Base-by-base conservation (phyloP, 1,139 yeast species). In the Sugiyamaella grinbergsii region DNA sequence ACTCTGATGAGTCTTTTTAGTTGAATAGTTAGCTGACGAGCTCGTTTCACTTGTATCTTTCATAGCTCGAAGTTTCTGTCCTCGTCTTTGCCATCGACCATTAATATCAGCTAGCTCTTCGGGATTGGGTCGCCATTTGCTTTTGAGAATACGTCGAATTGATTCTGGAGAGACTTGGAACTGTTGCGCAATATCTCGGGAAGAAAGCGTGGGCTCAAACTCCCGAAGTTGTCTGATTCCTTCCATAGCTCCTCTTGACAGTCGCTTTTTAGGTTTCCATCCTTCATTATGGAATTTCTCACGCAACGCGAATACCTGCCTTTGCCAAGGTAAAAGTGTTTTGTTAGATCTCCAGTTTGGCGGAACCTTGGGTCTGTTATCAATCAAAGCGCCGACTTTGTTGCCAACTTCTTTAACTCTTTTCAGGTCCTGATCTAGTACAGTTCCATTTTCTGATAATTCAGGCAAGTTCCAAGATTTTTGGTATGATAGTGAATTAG, bases 111-210 rank as follows among this genome's bases (percentile, higher is more conserved):
- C 74, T 46, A 59, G 52, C 49, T 78, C 81, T 43, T 81, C 84
- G 3, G 72, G 74, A 1, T 72, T 77, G 1, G 96, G 96, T 18
- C 69, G 70, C 95, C 96, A 91, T 33, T 76, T 79, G 5, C 95
- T 82, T 62, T 79, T 82, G 55, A 91, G 66, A 8, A 91, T 88
- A 55, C 96, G 76, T 52, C 96, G 71, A 1, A 90, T 78, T 0
- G 94, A 88, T 59, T 90, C 95, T 0, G 95, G 94, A 1, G 95
- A 85, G 2, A 89, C 76, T 50, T 77, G 73, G 67, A 85, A 90
- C 62, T 78, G 77, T 32, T 76, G 72, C 0, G 93, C 85, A 15
- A 91, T 68, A 45, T 82, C 85, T 1, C 75, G 71, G 0, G 84
- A 77, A 7, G 77, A 78, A 52, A 87, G 59, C 24, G 78, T 75